A percentile compares a stretch with the other conserved stretches of the same genome.
These are phyloP conservation scores for Calocybe gambosa DNA, from an alignment of 1,284 basidiomycete genomes.

Conservation along the genomic window DNA sequence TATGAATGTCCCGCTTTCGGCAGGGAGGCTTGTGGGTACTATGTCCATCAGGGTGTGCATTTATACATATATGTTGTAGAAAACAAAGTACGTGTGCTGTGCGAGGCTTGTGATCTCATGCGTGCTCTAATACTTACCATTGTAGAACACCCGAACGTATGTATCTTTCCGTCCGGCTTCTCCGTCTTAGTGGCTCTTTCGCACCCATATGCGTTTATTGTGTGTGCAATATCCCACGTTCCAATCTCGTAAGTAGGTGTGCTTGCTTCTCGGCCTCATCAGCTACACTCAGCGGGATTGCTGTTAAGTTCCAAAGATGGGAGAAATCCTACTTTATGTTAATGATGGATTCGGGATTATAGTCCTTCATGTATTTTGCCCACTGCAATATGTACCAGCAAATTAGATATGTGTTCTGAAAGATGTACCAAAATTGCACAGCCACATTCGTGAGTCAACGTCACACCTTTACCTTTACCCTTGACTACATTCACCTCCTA, in stretches of 20 bases:
- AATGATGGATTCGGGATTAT: not conserved
- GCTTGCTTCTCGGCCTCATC: too few relatives aligned
- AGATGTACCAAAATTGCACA: too few relatives aligned
- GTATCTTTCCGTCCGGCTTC: too few relatives aligned
- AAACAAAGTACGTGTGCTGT: not conserved
- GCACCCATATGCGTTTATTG: not conserved
- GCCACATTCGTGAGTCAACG: not conserved
- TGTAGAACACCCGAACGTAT: too few relatives aligned
- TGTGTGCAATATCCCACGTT: not conserved
- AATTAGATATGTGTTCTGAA: too few relatives aligned
- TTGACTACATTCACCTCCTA: not conserved
- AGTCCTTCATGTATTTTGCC: not conserved
- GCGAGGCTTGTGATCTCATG: not conserved
- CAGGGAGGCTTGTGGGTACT: conserved; percentile 3
- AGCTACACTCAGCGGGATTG: too few relatives aligned
- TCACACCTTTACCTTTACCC: not conserved
- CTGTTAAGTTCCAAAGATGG: too few relatives aligned
- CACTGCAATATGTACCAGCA: not conserved
- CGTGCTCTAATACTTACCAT: not conserved
- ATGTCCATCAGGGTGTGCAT: conserved; percentile 6
- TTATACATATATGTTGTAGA: conserved; percentile 1
- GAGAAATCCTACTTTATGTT: too few relatives aligned
- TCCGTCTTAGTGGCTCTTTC: not conserved
- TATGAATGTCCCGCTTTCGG: not conserved
- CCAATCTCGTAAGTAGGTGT: not conserved